Evolutionary conservation across 2,329 filamentous ascomycete species (phyloP).

Genomic region (Pseudopyrenochaeta lycopersici): DNA sequence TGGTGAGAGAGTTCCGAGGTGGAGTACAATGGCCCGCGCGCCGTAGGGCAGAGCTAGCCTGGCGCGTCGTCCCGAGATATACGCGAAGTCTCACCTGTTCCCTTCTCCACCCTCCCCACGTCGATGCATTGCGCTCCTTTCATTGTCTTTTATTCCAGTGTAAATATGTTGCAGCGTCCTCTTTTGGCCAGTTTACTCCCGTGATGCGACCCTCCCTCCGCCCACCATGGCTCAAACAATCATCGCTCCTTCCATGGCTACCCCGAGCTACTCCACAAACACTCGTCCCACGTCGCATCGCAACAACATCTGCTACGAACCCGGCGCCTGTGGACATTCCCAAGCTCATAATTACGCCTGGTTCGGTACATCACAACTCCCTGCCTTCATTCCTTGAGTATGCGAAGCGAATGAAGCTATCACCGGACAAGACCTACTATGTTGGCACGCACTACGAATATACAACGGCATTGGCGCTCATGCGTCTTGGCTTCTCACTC

Average conservation of each 20-base stretch:
- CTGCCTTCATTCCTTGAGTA: conserved; percentile 72
- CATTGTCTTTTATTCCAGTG: conserved; percentile 4
- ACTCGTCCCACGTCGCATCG: conserved; percentile 36
- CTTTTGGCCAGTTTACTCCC: conserved; percentile 4
- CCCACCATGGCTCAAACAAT: conserved; percentile 31
- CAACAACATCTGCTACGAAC: conserved; percentile 35
- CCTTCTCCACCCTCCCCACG: conserved; percentile 1
- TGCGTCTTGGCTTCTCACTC: conserved; percentile 70
- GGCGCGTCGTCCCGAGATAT: conserved; percentile 24
- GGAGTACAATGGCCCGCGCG: not conserved
- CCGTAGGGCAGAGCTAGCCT: conserved; percentile 27
- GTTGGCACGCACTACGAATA: conserved; percentile 83
- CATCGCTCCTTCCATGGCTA: conserved; percentile 29
- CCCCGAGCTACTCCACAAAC: conserved; percentile 29
- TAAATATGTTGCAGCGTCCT: conserved; percentile 31
- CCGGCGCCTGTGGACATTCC: conserved; percentile 37
- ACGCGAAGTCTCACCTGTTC: conserved; percentile 20
- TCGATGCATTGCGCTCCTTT: conserved; percentile 4
- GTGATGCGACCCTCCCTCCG: conserved; percentile 40
- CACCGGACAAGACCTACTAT: conserved; percentile 67
- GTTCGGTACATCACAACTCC: conserved; percentile 65
- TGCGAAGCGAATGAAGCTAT: conserved; percentile 65
- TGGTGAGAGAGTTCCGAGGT: not conserved
- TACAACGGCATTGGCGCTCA: conserved; percentile 65
- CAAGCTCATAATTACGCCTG: conserved; percentile 36